Conservation (phyloP, 257 asterid genomes). For the Perilla frutescens region DNA sequence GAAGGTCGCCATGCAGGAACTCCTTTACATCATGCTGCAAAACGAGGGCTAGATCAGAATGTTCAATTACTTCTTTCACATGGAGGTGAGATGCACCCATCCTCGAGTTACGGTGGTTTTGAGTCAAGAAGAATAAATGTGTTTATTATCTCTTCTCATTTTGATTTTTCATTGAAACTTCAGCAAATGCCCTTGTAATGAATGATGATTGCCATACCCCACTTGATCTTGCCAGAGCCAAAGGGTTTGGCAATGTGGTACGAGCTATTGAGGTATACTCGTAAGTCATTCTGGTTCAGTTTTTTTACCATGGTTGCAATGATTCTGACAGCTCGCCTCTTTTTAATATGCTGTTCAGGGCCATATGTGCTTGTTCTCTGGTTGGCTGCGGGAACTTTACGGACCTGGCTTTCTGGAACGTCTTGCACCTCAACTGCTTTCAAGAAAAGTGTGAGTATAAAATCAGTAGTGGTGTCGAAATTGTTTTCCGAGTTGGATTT, state of each 20-base stretch:
- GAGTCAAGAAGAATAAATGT: conserved; percentile 21
- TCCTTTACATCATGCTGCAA: conserved; percentile 98
- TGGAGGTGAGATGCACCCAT: conserved; percentile 62
- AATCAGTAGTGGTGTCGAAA: background rate
- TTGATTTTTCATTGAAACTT: conserved; percentile 31
- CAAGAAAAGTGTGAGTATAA: conserved; percentile 87
- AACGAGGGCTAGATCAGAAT: conserved; percentile 93
- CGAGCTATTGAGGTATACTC: conserved; percentile 84
- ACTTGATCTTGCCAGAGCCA: conserved; percentile 89
- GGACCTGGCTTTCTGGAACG: conserved; percentile 91
- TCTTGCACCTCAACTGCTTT: conserved; percentile 84
- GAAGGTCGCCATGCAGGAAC: conserved; percentile 97
- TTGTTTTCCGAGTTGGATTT: background rate
- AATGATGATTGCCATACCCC: conserved; percentile 95
- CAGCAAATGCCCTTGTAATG: conserved; percentile 89
- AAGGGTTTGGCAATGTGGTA: conserved; percentile 84
- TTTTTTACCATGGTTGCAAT: background rate
- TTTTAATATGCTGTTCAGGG: conserved; percentile 51
- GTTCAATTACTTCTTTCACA: conserved; percentile 85
- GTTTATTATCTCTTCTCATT: background rate
- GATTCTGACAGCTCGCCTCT: conserved; percentile 1
- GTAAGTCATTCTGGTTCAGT: background rate
- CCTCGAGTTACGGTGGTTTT: background rate
- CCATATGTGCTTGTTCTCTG: conserved; percentile 89
- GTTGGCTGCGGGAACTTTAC: conserved; percentile 80